phyloP scores from a whole-genome alignment of 1,284 basidiomycete genomes.

The Agaricales sp. region DNA sequence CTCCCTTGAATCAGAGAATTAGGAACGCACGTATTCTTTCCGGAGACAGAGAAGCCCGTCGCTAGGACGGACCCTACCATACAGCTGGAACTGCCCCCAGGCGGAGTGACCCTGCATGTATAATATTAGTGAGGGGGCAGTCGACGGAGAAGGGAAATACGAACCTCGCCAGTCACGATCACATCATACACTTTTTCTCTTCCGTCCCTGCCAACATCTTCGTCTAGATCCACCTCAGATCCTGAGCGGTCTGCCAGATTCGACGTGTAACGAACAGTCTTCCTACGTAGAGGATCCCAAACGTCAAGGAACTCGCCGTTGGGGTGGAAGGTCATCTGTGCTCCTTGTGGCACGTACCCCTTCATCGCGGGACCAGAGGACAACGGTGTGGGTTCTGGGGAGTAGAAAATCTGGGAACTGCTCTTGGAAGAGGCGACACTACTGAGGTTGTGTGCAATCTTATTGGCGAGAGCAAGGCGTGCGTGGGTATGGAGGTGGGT shows the following conservation, averaged over 20 bases:
- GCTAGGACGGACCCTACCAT: constrained; percentile 56
- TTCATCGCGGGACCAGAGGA: not conserved
- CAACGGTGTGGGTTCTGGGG: not conserved
- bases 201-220: constrained; percentile 18
- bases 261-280: not conserved
- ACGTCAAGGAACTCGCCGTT: not conserved
- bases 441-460: no score
- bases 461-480: no score
- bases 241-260: no score
- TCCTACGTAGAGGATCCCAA: not conserved
- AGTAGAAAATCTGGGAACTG: no score
- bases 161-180: constrained; percentile 61
- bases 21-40: constrained; percentile 60
- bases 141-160: constrained; percentile 8
- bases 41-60: constrained; percentile 63
- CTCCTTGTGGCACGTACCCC: not conserved
- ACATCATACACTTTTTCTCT: constrained; percentile 38
- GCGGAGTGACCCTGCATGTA: constrained; percentile 59
- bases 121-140: constrained; percentile 5
- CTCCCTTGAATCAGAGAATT: constrained; percentile 4
- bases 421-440: no score
- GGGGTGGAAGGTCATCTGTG: not conserved
- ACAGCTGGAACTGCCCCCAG: constrained; percentile 68
- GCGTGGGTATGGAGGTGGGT: no score
- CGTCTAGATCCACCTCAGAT: constrained; percentile 31